A percentile compares a stretch with the other conserved stretches of the same genome.
phyloP scores from a whole-genome alignment of 352 stramenopile species.

The Aphanomyces invadans region DNA sequence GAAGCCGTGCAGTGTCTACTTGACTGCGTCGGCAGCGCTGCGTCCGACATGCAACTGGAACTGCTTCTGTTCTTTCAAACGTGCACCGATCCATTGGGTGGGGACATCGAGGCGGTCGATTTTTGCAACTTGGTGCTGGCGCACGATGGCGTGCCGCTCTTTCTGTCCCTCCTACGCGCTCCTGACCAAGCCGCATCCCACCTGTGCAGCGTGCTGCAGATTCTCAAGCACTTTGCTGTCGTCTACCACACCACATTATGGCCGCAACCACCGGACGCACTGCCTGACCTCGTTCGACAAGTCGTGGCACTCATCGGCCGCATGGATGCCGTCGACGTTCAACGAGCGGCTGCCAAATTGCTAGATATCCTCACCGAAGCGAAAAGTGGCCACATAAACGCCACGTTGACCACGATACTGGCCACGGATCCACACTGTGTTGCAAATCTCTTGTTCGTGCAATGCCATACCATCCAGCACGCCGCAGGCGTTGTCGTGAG shows the following conservation, averaged over 20 bases:
- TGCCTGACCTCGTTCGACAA: not conserved
- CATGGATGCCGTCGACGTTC: not conserved
- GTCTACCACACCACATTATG: not conserved
- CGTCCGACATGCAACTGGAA: conserved; percentile 5
- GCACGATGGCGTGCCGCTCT: not conserved
- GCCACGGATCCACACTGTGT: not conserved
- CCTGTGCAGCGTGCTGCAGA: not conserved
- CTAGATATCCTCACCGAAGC: conserved; percentile 13
- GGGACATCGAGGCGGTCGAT: conserved; percentile 1
- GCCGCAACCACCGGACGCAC: not conserved
- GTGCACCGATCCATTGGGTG: conserved; percentile 11
- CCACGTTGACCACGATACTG: conserved; percentile 6
- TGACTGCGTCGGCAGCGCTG: not conserved
- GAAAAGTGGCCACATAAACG: not conserved
- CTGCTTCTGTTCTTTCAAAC: conserved; percentile 19
- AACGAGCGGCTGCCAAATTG: not conserved
- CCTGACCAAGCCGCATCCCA: not conserved
- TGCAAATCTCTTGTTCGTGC: conserved; percentile 11
- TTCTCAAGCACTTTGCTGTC: not conserved
- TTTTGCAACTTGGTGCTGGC: conserved; percentile 15
- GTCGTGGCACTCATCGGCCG: conserved; percentile 1
- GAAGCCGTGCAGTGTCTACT: not conserved
- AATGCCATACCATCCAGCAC: conserved; percentile 13
- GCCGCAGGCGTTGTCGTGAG: not conserved
- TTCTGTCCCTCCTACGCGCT: not conserved